Evolutionary conservation across 2,329 filamentous ascomycete genomes (phyloP).

Genomic region (Ophiostoma ips): DNA sequence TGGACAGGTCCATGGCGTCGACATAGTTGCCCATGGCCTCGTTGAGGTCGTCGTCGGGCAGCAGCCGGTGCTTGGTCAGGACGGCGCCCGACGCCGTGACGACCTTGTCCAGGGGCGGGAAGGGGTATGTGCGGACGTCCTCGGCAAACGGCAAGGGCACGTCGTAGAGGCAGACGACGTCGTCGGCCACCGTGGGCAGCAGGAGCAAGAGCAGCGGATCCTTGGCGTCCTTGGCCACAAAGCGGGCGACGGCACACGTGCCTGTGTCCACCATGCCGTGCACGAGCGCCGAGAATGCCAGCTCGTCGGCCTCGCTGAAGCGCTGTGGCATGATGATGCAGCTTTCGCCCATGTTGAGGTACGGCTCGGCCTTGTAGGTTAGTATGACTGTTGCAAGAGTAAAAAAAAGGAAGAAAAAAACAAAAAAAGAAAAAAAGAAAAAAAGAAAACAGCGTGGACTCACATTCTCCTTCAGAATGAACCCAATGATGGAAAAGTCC

Average conservation of each 20-base stretch:
- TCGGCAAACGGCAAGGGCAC: constrained; percentile 86
- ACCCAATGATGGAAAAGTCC: constrained; percentile 72
- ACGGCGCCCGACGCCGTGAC: constrained; percentile 74
- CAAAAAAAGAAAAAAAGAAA: neutral
- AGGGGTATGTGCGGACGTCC: constrained; percentile 79
- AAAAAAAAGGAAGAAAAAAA: no score
- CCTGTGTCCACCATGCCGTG: constrained; percentile 76
- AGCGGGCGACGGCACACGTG: constrained; percentile 70
- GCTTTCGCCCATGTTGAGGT: constrained; percentile 70
- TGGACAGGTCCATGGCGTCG: constrained; percentile 78
- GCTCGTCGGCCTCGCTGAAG: constrained; percentile 64
- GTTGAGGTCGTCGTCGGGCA: constrained; percentile 61
- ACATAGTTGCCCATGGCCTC: constrained; percentile 84
- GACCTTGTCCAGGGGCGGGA: constrained; percentile 78
- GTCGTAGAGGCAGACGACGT: constrained; percentile 78
- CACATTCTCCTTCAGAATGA: constrained; percentile 60
- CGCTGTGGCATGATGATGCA: constrained; percentile 66
- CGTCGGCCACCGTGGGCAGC: constrained; percentile 62
- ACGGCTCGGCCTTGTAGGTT: constrained; percentile 56
- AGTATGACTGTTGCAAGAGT: no score
- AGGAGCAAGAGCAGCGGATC: constrained; percentile 66
- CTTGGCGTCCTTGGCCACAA: constrained; percentile 74
- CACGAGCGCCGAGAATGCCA: constrained; percentile 80
- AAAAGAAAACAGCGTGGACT: constrained; percentile 5
- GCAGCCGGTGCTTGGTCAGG: constrained; percentile 67